Evolutionary conservation across 148 eudicot genomes (phyloP).

Genomic region (Chenopodium berlandieri): DNA sequence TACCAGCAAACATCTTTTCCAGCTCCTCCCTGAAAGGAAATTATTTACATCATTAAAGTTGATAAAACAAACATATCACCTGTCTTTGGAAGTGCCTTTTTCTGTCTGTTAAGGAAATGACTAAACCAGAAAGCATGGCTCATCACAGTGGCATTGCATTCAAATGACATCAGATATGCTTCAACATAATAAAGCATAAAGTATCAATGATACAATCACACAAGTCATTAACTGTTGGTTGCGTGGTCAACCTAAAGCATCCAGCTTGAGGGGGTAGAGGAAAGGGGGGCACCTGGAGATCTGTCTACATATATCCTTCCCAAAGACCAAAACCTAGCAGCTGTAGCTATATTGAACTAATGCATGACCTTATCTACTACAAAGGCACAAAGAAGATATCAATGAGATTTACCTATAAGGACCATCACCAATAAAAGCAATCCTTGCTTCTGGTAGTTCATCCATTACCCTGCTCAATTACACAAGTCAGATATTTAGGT

Average conservation of each 20-base stretch:
- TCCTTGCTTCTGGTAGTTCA: constrained; percentile 75
- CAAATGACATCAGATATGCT: background rate
- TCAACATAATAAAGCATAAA: background rate
- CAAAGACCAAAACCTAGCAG: background rate
- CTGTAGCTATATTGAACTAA: background rate
- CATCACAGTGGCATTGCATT: background rate
- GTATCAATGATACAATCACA: background rate
- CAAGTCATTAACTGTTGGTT: too few relatives aligned
- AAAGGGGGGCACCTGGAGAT: background rate
- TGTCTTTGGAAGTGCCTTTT: background rate
- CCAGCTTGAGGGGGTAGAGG: background rate
- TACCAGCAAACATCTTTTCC: constrained; percentile 64
- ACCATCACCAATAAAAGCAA: constrained; percentile 92
- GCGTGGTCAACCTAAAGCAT: background rate
- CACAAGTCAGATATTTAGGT: background rate
- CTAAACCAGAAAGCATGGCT: background rate
- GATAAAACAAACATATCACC: background rate
- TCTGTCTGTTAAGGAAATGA: background rate
- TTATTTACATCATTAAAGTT: background rate
- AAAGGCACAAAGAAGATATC: background rate
- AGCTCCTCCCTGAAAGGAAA: constrained; percentile 50
- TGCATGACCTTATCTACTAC: background rate
- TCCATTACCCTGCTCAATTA: constrained; percentile 77
- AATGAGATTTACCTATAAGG: constrained; percentile 63
- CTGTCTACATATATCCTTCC: background rate